Evolutionary conservation across 306 rosid species (phyloP), one percentile per base, ranked within the genome.

Genomic region (Cicer chorassanicum): DNA sequence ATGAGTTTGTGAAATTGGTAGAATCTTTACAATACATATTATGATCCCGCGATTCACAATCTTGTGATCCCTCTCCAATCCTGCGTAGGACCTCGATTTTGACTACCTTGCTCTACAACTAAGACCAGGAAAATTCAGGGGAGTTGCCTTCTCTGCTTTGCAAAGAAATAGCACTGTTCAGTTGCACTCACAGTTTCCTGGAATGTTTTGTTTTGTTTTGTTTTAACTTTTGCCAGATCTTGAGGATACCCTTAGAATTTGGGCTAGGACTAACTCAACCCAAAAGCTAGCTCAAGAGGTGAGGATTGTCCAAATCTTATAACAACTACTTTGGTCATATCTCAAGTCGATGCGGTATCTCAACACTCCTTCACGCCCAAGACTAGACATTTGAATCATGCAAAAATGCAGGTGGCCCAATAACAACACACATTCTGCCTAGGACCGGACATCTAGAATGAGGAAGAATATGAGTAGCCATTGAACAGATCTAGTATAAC

Each of bases 241-340:
- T 53, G 29, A 63, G 60, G 44, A 75, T 65, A 51, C 18, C 29
- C 40, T 29, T n/a, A 59, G 18, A 59, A 59, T 59, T 59, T 59
- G 42, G 43, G 65, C 18, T 13, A 29, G 14, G 18, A 59, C 42
- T 59, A 59, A 59, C 43, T 29, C 65, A 59, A 59, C 65, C 65
- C 18, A 59, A 29, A 29, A 29, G 16, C 43, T 6, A 59, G 43
- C 16, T 59, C 42, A 59, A 29, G 42, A 29, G 9, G 42, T 29
- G 65, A 12, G 65, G 65, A 59, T 6, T 59, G 43, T 16, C 65
- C 41, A 8, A 60, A 60, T 42, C 9, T 12, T 34, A 60, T 34
- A 34, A 57, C 4, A n/a, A 60, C 41, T 60, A 12, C 18, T 59
- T 59, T 24, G 6, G 65, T 12, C 41, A 59, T 11, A 12, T 34